Conservation (phyloP, 176 grass and related monocot species). For the Themeda triandra region DNA sequence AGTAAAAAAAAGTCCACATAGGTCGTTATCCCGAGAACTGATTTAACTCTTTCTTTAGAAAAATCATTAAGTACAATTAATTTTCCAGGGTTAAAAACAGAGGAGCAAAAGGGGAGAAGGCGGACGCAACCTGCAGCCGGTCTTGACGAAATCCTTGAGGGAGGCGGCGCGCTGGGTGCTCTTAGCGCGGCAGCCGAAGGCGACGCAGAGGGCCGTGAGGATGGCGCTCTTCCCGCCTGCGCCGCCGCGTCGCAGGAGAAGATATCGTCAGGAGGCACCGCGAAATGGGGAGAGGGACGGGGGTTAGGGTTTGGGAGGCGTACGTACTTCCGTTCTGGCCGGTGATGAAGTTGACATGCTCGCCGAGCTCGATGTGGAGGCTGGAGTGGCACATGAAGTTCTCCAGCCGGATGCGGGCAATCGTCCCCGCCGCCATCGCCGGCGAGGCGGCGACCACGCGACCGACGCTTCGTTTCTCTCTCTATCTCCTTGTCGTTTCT, state of each 20-base stretch:
- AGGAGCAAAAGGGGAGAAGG: not conserved
- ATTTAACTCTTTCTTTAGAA: not conserved
- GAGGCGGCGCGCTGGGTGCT: conserved; percentile 73
- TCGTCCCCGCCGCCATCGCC: conserved; percentile 55
- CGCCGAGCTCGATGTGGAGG: conserved; percentile 62
- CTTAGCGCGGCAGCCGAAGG: conserved; percentile 85
- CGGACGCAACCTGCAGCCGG: conserved; percentile 61
- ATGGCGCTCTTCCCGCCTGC: conserved; percentile 93
- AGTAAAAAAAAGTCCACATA: not conserved
- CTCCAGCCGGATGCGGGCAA: conserved; percentile 70
- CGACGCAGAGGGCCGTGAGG: conserved; percentile 79
- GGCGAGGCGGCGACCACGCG: not conserved
- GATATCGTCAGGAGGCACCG: not conserved
- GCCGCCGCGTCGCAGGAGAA: not conserved
- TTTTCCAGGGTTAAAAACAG: not conserved
- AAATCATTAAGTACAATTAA: not conserved
- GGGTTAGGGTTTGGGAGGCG: conserved; percentile 39
- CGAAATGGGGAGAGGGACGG: not conserved
- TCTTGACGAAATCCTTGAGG: conserved; percentile 94
- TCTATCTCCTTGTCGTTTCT: not conserved
- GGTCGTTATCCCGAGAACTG: too few species aligned
- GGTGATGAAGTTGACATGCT: conserved; percentile 90
- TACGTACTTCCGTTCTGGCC: conserved; percentile 95
- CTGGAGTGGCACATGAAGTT: conserved; percentile 99
- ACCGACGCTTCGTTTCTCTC: not conserved